Base-by-base conservation (phyloP, 1,284 basidiomycete species). In the Puccinia horiana region DNA sequence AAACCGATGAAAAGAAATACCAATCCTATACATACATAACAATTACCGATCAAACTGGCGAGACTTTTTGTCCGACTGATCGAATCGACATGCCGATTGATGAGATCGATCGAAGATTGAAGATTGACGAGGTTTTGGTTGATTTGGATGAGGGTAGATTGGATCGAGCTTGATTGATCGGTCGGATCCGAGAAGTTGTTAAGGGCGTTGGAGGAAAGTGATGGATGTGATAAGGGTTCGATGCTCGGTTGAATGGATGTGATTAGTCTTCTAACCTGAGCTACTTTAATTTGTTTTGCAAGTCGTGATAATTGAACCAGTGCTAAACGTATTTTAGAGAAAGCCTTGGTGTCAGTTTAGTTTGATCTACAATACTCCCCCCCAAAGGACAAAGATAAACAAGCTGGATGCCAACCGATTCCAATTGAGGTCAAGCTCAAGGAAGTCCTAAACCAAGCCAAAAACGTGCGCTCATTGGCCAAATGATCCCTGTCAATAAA, bases 401-500 rank as follows among this genome's bases (percentile, higher is more conserved):
- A 42, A 29, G 18, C 32, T 40, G 5, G n/a, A 40, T 26, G 29
- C 90, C 85, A 78, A 91, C 90, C 90, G n/a, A 91, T 89, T 29
- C 91, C 91, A 14, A 90, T 88, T 18, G 90, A 90, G 23, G 90
- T 89, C 54, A 91, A 88, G 0, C 90, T 86, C 35, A 88, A 84
- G 69, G 88, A 88, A 12, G 91, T 91, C 52, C 90, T 87, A 76
- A 90, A 88, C 84, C 91, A 91, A 18, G 90, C 90, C 40, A 91
- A 87, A 86, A 90, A 91, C 4, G 90, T 91, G 49, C 90, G 87
- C 84, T 91, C 89, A 23, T 87, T 89, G 3, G 91, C 90, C 26
- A 91, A 88, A 84, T 91, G 91, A 85, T 91, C 91, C 9, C 90
- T 91, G 37, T 87, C 85, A 86, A 86, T 70, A 67, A 70, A 29